These are phyloP conservation scores for Populus hybrid DNA, from an alignment of 441 rosid species.

Conservation along the genomic window DNA sequence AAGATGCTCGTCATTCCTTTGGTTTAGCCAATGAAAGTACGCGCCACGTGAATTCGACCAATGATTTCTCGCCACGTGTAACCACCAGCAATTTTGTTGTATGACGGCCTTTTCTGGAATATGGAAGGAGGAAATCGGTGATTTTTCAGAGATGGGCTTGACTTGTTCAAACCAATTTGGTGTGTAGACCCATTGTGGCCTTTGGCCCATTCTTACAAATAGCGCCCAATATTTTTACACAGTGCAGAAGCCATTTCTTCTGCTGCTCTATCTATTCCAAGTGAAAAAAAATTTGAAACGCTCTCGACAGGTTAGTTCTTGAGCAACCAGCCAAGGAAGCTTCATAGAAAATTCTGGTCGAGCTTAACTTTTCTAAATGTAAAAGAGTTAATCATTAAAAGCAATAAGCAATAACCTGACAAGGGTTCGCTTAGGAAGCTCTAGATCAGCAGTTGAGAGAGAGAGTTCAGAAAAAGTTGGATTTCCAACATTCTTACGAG, in stretches of 20 bases:
- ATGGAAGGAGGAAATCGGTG: not conserved
- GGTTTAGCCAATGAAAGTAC: slow-evolving; percentile 48
- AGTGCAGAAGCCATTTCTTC: no score
- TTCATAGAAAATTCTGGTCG: no score
- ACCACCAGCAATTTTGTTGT: not conserved
- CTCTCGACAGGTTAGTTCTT: no score
- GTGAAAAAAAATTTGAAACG: no score
- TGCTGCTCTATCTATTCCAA: no score
- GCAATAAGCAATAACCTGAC: no score
- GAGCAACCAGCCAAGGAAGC: no score
- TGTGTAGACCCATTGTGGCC: not conserved
- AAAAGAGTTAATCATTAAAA: no score
- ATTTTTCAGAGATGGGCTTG: slow-evolving; percentile 9
- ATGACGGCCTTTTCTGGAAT: not conserved
- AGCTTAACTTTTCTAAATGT: no score
- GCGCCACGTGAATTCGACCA: slow-evolving; percentile 45
- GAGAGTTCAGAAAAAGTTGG: not conserved
- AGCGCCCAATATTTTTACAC: no score
- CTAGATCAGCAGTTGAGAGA: slow-evolving; percentile 33
- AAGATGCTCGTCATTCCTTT: slow-evolving; percentile 21
- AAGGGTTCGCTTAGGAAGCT: not conserved
- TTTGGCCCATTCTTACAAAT: no score
- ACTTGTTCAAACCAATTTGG: not conserved
- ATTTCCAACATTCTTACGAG: not conserved
- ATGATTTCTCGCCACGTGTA: slow-evolving; percentile 34